Evolutionary conservation across 805 yeast species (phyloP), one percentile per base, ranked within the genome.

Genomic region (Zygotorulaspora danielsina): DNA sequence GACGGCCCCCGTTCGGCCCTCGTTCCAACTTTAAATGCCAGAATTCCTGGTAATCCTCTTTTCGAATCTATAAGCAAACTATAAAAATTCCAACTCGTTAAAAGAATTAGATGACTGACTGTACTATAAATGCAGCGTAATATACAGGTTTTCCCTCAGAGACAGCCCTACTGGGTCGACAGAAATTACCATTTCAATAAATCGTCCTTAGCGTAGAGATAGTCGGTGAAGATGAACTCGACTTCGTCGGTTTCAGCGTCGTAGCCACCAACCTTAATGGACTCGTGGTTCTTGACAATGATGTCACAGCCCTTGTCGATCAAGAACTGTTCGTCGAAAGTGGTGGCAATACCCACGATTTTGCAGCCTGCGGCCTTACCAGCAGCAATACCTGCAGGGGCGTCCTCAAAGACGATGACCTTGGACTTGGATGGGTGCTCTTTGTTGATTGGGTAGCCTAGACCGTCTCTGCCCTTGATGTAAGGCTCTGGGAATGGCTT

Each of bases 401-500:
- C 94, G 60, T 85, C 95, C 67, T 85, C 95, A 57, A 85, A 85
- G 36, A 82, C 88, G 30, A 84, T 79, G 20, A 68, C 68, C 52
- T 65, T 70, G 39, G 68, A 64, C 28, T 57, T 46, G 12, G 64
- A 53, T 36, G 67, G 67, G 42, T 61, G 61, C 45, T 59, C 49
- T 48, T 58, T 54, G 53, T 59, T 59, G 44, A 57, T 51, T 50
- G 65, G 66, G 55, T 42, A 65, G 17, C 68, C 67, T 41, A 63
- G 56, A 41, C 56, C 64, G 52, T 59, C 55, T 53, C 69, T 63
- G 45, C 85, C 86, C 57, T 67, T 60, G 48, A 74, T 69, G 69
- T 85, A 85, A 39, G 94, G 93, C 69, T 80, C 81, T 30, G 95
- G 95, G 66, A 83, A 75, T 30, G 95, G 95, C 71, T 85, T 85